Conservation (phyloP, 1,284 basidiomycete genomes). For the Ustilago cynodontis region DNA sequence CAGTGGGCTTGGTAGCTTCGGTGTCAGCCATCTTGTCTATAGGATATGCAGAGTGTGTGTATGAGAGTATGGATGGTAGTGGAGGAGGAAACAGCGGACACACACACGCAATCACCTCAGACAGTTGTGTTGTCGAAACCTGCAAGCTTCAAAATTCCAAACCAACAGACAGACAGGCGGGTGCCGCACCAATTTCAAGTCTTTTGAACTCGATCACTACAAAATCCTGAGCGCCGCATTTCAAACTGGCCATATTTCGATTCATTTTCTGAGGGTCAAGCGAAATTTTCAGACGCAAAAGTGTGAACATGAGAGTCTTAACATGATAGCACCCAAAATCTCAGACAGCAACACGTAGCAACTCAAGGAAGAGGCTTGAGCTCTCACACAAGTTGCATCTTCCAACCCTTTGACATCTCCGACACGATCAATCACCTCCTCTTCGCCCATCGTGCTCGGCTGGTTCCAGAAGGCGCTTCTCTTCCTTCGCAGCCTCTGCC, state of each 20-base stretch:
- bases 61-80: constrained; percentile 23
- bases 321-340: no score
- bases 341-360: constrained; percentile 9
- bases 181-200: not conserved
- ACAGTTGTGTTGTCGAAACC: constrained; percentile 8
- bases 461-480: constrained; percentile 1
- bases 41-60: not conserved
- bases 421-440: no score
- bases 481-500: not conserved
- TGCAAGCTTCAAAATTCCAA: constrained; percentile 21
- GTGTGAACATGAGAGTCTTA: no score
- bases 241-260: not conserved
- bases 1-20: constrained; percentile 55
- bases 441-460: constrained; percentile 11
- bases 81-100: not conserved
- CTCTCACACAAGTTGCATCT: constrained; percentile 1
- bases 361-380: not conserved
- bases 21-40: constrained; percentile 47
- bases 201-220: constrained; percentile 2
- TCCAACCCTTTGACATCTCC: not conserved
- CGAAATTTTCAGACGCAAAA: no score
- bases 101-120: not conserved
- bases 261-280: no score
- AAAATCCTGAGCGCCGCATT: not conserved
- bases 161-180: constrained; percentile 10